These are phyloP conservation scores for Pseudonitzschia multistriata DNA, from an alignment of 108 stramenopile species.

Conservation along the genomic window DNA sequence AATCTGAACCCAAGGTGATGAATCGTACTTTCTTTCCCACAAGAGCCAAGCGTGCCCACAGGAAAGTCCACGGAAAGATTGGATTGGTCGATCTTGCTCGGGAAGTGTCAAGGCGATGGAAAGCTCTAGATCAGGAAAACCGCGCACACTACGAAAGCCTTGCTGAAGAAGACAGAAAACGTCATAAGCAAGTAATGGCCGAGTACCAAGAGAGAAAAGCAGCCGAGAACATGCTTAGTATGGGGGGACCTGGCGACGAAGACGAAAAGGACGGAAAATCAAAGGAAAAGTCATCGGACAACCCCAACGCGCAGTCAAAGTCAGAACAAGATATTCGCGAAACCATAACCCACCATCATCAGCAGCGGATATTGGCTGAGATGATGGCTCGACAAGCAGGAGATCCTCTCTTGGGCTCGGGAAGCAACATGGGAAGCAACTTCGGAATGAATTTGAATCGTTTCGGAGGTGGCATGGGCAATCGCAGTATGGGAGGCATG, in stretches of 20 bases:
- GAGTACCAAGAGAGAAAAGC: constrained; percentile 40
- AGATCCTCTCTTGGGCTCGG: constrained; percentile 5
- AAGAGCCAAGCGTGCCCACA: constrained; percentile 44
- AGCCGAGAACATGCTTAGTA: constrained; percentile 35
- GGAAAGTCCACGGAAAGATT: constrained; percentile 77
- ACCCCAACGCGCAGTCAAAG: background rate
- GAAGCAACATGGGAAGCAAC: constrained; percentile 13
- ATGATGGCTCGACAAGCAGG: constrained; percentile 28
- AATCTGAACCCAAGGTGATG: constrained; percentile 21
- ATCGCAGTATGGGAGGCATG: constrained; percentile 20
- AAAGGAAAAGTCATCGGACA: constrained; percentile 3
- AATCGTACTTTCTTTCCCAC: constrained; percentile 39
- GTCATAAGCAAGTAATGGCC: constrained; percentile 55
- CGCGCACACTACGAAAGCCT: constrained; percentile 40
- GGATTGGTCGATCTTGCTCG: constrained; percentile 68
- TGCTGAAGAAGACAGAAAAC: constrained; percentile 48
- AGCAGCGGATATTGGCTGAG: constrained; percentile 35
- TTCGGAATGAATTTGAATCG: constrained; percentile 8
- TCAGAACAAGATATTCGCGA: constrained; percentile 26
- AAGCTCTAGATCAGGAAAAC: constrained; percentile 30
- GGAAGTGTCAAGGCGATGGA: constrained; percentile 61
- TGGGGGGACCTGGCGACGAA: constrained; percentile 18
- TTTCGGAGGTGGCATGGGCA: constrained; percentile 12
- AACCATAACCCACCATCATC: constrained; percentile 31
- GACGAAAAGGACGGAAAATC: constrained; percentile 14